These are phyloP conservation scores for Rhodotorula sp. DNA, from an alignment of 1,284 basidiomycete genomes.

Conservation along the genomic window DNA sequence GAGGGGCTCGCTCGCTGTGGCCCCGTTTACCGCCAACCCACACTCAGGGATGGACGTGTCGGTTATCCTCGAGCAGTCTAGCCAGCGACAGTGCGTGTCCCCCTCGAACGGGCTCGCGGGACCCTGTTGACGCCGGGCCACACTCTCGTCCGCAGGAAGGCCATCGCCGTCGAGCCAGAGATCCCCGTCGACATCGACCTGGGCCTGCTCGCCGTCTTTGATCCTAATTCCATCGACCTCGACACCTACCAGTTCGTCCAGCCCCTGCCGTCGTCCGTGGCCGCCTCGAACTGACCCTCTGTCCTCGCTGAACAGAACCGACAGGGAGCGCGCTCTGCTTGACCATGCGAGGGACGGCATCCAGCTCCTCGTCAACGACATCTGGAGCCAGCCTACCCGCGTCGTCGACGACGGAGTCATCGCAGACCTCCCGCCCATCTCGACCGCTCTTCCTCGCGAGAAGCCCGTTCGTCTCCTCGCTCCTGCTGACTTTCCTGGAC, in stretches of 20 bases:
- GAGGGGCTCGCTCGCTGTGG: not conserved
- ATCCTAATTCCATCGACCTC: conserved; percentile 78
- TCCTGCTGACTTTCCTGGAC: not conserved
- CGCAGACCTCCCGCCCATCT: conserved; percentile 74
- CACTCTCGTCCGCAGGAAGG: conserved; percentile 57
- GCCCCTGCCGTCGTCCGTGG: not conserved
- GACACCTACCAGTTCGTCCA: conserved; percentile 68
- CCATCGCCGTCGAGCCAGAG: conserved; percentile 70
- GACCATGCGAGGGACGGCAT: conserved; percentile 79
- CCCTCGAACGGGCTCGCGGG: not conserved
- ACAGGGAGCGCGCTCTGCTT: conserved; percentile 77
- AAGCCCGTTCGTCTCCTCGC: conserved; percentile 54
- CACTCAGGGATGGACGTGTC: conserved; percentile 70
- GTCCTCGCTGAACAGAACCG: conserved; percentile 55
- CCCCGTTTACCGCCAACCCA: not conserved
- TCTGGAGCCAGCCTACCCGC: conserved; percentile 79
- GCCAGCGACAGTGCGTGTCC: conserved; percentile 60
- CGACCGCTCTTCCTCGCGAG: conserved; percentile 75
- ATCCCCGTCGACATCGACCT: conserved; percentile 77
- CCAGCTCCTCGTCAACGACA: conserved; percentile 72
- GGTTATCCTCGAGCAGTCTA: conserved; percentile 65
- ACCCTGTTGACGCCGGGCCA: not conserved
- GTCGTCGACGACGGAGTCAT: conserved; percentile 78
- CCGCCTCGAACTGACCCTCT: not conserved
- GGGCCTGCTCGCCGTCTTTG: conserved; percentile 79